Evolutionary conservation across 1,139 yeast species (phyloP).

Genomic region (Yamadazyma songkhlaensis): DNA sequence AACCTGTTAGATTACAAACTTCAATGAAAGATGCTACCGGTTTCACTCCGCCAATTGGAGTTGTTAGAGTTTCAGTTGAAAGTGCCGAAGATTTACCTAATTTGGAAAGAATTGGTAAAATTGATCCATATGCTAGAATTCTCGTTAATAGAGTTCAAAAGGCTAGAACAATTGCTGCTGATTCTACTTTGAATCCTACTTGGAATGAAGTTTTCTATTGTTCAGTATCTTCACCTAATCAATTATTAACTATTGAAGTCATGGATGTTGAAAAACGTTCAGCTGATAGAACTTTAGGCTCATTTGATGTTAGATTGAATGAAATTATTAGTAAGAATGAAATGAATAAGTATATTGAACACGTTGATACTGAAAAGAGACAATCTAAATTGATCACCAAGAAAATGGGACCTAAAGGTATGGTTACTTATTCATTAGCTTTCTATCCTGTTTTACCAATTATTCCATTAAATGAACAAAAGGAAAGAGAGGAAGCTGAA

Average conservation of each 20-base stretch:
- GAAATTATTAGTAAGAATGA: conserved; percentile 70
- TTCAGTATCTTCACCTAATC: conserved; percentile 78
- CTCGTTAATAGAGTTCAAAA: conserved; percentile 73
- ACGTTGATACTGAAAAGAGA: conserved; percentile 54
- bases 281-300: conserved; percentile 84
- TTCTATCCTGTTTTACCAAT: conserved; percentile 84
- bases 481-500: conserved; percentile 47
- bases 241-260: conserved; percentile 77
- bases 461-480: conserved; percentile 68
- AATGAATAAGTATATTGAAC: conserved; percentile 61
- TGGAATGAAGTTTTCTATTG: conserved; percentile 85
- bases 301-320: conserved; percentile 64
- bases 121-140: conserved; percentile 88
- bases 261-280: conserved; percentile 84
- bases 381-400: conserved; percentile 62
- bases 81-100: conserved; percentile 75
- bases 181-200: conserved; percentile 70
- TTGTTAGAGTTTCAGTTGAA: conserved; percentile 69
- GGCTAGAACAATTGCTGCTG: conserved; percentile 73
- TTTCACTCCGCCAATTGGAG: conserved; percentile 92
- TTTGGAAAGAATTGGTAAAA: conserved; percentile 82
- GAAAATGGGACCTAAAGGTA: conserved; percentile 81
- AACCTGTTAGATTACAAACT: conserved; percentile 62
- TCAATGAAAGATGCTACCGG: conserved; percentile 69
- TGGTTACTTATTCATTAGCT: conserved; percentile 65